Evolutionary conservation across 2,329 filamentous ascomycete species (phyloP).

Genomic region (Capronia epimyces): DNA sequence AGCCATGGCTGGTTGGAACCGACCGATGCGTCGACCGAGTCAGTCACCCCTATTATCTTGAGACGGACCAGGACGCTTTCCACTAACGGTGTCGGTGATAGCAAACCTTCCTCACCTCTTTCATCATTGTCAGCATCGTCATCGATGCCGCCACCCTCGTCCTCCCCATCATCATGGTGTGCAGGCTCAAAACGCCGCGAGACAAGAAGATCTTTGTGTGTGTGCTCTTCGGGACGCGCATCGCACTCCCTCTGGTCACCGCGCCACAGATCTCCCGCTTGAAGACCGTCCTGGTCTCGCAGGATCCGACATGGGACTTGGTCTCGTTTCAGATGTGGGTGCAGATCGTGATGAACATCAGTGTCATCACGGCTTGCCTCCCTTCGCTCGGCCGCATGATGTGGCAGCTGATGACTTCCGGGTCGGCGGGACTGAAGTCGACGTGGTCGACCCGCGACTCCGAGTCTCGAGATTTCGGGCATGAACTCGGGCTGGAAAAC

Average conservation of each 20-base stretch:
- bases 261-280: conserved; percentile 10
- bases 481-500: conserved; percentile 12
- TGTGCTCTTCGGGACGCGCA: conserved; percentile 15
- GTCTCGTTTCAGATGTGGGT: conserved; percentile 20
- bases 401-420: conserved; percentile 17
- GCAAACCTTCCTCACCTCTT: conserved; percentile 10
- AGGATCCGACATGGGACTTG: conserved; percentile 20
- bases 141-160: conserved; percentile 14
- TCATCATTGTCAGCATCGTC: conserved; percentile 10
- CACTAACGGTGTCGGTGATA: not conserved
- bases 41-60: not conserved
- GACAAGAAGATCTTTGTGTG: conserved; percentile 17
- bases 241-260: conserved; percentile 12
- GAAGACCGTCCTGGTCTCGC: conserved; percentile 8
- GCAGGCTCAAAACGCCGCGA: conserved; percentile 13
- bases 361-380: conserved; percentile 22
- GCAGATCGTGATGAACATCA: conserved; percentile 22
- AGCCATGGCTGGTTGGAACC: conserved; percentile 13
- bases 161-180: conserved; percentile 18
- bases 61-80: not conserved
- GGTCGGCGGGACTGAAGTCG: conserved; percentile 6
- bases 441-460: not conserved
- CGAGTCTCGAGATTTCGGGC: conserved; percentile 11
- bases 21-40: conserved; percentile 16
- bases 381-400: conserved; percentile 19